These are phyloP conservation scores for Penicillium psychrofluorescens DNA, from an alignment of 495 filamentous ascomycete genomes.

Conservation along the genomic window DNA sequence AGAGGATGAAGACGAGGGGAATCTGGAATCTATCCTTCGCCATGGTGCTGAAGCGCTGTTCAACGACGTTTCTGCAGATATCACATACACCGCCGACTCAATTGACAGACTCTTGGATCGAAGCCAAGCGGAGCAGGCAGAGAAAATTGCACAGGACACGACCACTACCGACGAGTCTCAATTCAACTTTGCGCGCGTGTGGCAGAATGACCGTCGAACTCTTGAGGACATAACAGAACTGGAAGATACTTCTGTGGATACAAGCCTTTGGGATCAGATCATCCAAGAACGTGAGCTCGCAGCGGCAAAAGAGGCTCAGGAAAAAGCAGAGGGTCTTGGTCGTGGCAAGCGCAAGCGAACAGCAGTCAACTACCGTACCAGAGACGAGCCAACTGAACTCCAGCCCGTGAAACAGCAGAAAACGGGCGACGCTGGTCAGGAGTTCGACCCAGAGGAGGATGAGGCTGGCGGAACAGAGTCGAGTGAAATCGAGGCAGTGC, in stretches of 20 bases:
- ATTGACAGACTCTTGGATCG: conserved; percentile 87
- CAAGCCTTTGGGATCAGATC: conserved; percentile 80
- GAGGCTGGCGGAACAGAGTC: conserved; percentile 17
- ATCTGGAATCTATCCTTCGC: conserved; percentile 82
- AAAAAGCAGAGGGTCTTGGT: conserved; percentile 62
- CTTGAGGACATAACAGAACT: conserved; percentile 53
- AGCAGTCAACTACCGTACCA: conserved; percentile 35
- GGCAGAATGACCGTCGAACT: conserved; percentile 75
- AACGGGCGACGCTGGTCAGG: conserved; percentile 24
- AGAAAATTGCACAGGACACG: conserved; percentile 45
- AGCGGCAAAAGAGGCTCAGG: conserved; percentile 59
- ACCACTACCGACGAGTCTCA: conserved; percentile 48
- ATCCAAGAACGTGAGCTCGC: conserved; percentile 72
- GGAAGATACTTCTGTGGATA: conserved; percentile 35
- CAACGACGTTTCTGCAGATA: conserved; percentile 54
- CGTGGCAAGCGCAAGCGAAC: conserved; percentile 65
- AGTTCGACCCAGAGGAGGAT: conserved; percentile 17
- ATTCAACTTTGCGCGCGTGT: conserved; percentile 88
- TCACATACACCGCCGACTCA: conserved; percentile 70
- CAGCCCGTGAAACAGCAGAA: conserved; percentile 22
- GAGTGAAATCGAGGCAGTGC: conserved; percentile 9
- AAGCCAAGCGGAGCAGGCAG: conserved; percentile 67
- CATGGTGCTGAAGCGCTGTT: conserved; percentile 86
- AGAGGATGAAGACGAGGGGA: conserved; percentile 65
- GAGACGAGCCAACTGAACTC: conserved; percentile 3